phyloP scores from a whole-genome alignment of 192 early-diverging fungal genomes.

The Glomus cerebriforme region DNA sequence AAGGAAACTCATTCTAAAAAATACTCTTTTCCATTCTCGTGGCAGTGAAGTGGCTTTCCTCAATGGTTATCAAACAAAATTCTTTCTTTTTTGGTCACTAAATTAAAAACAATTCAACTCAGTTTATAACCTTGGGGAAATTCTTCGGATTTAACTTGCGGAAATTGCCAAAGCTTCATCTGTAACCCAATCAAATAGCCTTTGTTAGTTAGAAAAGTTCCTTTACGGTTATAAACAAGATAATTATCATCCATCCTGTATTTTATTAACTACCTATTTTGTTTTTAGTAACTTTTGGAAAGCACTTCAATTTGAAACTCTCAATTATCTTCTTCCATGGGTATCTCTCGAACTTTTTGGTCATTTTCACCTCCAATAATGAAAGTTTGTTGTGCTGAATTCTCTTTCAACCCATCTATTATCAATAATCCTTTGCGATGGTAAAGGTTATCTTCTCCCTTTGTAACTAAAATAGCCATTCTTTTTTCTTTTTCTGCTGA shows the following conservation, averaged over 20 bases:
- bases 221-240: not conserved
- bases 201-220: not conserved
- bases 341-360: too few relatives aligned
- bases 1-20: not conserved
- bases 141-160: not conserved
- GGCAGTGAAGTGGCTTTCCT: not conserved
- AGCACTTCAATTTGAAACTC: too few relatives aligned
- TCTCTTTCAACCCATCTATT: too few relatives aligned
- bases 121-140: constrained; percentile 12
- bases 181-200: not conserved
- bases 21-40: not conserved
- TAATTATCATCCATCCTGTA: not conserved
- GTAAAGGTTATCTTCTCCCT: too few relatives aligned
- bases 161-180: not conserved
- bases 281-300: too few relatives aligned
- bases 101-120: not conserved
- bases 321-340: too few relatives aligned
- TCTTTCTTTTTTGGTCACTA: not conserved
- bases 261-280: too few relatives aligned
- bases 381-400: too few relatives aligned
- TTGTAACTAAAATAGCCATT: too few relatives aligned
- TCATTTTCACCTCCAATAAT: too few relatives aligned
- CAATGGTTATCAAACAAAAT: not conserved
- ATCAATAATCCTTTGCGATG: too few relatives aligned
- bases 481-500: too few relatives aligned